phyloP scores from a whole-genome alignment of 805 yeast species.

The Saccharomycopsis javanensis region DNA sequence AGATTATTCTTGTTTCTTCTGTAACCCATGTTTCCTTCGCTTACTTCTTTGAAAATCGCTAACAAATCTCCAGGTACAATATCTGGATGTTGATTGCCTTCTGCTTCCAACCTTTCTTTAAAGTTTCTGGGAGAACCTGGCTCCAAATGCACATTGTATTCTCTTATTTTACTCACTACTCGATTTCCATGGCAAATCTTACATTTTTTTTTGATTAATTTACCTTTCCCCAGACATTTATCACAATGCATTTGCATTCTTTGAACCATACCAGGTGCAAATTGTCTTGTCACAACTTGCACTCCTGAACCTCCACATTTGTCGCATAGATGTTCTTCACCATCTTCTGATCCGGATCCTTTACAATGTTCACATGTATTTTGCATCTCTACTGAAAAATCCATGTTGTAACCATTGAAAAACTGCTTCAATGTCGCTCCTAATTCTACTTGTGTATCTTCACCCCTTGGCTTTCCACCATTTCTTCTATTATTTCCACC shows the following conservation, averaged over 20 bases:
- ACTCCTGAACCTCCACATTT: slow-evolving; percentile 74
- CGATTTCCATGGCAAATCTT: slow-evolving; percentile 61
- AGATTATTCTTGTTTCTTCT: slow-evolving; percentile 67
- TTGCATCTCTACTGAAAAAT: slow-evolving; percentile 56
- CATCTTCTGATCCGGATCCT: slow-evolving; percentile 83
- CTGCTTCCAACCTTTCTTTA: slow-evolving; percentile 53
- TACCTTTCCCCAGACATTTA: slow-evolving; percentile 71
- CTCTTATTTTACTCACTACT: slow-evolving; percentile 44
- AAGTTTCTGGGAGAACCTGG: slow-evolving; percentile 64
- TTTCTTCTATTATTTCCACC: slow-evolving; percentile 25
- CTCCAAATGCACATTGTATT: slow-evolving; percentile 49
- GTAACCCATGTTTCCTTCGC: slow-evolving; percentile 62
- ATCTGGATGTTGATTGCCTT: slow-evolving; percentile 80
- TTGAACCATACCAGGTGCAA: slow-evolving; percentile 89
- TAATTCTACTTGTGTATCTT: slow-evolving; percentile 47
- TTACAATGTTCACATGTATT: slow-evolving; percentile 68
- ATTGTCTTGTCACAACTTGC: slow-evolving; percentile 51
- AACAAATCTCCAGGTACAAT: slow-evolving; percentile 71
- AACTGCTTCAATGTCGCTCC: slow-evolving; percentile 53
- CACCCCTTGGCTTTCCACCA: slow-evolving; percentile 41
- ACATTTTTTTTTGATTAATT: slow-evolving; percentile 55
- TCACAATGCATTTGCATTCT: slow-evolving; percentile 74
- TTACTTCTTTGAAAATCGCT: slow-evolving; percentile 49
- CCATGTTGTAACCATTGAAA: slow-evolving; percentile 56
- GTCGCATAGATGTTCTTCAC: slow-evolving; percentile 52